Percentiles rank a stretch among this genome's conserved stretches.
Conservation (phyloP, 805 yeast genomes). For the Sugiyamaella valdiviana region DNA sequence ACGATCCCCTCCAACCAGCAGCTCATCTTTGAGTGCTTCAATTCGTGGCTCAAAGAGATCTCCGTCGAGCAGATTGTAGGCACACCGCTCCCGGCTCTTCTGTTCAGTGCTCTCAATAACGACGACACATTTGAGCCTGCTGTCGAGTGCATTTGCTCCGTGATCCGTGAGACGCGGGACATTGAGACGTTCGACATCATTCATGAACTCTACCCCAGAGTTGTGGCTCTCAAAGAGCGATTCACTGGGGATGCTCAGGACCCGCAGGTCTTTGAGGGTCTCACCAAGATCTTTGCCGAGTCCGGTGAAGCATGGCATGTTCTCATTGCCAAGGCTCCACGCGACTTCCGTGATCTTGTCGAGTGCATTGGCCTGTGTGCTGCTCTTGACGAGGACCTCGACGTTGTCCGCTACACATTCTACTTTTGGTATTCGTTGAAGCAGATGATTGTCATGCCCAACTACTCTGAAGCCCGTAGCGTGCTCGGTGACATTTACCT, state of each 20-base stretch:
- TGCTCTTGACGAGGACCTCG: constrained; percentile 73
- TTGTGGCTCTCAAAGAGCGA: constrained; percentile 54
- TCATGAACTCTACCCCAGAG: constrained; percentile 59
- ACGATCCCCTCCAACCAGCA: constrained; percentile 31
- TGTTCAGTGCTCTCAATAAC: constrained; percentile 58
- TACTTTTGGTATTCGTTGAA: constrained; percentile 85
- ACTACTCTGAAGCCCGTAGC: constrained; percentile 47
- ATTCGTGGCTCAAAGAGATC: constrained; percentile 87
- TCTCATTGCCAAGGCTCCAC: constrained; percentile 66
- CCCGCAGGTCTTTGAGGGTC: constrained; percentile 58
- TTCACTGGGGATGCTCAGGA: constrained; percentile 38
- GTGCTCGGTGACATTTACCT: constrained; percentile 51
- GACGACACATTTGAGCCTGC: constrained; percentile 70
- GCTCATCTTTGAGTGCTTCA: constrained; percentile 64
- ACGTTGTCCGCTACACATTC: constrained; percentile 83
- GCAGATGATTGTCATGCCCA: constrained; percentile 57
- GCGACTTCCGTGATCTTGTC: constrained; percentile 64
- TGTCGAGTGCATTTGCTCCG: constrained; percentile 76
- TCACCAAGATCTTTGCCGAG: constrained; percentile 75
- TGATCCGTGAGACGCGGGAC: constrained; percentile 77
- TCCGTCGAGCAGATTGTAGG: constrained; percentile 65
- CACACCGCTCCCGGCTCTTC: constrained; percentile 57
- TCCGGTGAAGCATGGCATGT: constrained; percentile 97
- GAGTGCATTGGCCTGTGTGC: constrained; percentile 66
- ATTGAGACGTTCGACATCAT: constrained; percentile 49